Evolutionary conservation across 1,284 basidiomycete species (phyloP), one percentile per base, ranked within the genome.

Genomic region (Puccinia horiana): DNA sequence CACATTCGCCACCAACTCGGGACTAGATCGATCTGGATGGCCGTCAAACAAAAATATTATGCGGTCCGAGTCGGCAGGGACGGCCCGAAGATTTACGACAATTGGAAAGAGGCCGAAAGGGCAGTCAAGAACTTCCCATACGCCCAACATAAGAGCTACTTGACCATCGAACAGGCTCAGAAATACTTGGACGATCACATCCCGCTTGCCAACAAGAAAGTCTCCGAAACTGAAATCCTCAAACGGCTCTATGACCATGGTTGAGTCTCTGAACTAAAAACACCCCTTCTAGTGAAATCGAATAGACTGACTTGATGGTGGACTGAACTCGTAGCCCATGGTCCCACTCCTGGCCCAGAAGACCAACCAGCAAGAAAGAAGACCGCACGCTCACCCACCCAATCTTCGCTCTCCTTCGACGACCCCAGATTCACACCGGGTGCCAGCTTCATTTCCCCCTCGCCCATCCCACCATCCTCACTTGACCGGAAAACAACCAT

Each of bases 81-180:
- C 2, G 76, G 76, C 29, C 63, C 76, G 1, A 69, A 69, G 37
- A 69, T 78, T 1, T 78, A 78, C 61, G 44, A 49, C 12, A 67
- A 52, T 18, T 78, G 76, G 76, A 18, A 40, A 35, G 76, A 78
- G 16, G 69, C 76, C 6, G 61, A 78, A 12, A 5, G 61, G 18
- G 61, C 47, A 29, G 76, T 78, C 29, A 47, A 47, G 42, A 54
- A 49, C 26, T 78, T 32, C 49, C 76, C 44, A 2, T 37, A 69
- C 29, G 76, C 76, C 20, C 40, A 69, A 35, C 76, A 78, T 29
- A 78, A 78, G 40, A 78, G 76, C 49, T 78, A 69, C 49, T 63
- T n/a, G 32, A 29, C 76, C 16, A 44, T 20, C 20, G n/a, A 52
- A 32, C 40, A 67, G 37, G 76, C 76, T 14, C 37, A 52, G 23